A percentile compares a stretch with the other conserved stretches of the same genome.
Conservation (phyloP, 1,284 basidiomycete genomes). For the Austroboletus niveus region DNA sequence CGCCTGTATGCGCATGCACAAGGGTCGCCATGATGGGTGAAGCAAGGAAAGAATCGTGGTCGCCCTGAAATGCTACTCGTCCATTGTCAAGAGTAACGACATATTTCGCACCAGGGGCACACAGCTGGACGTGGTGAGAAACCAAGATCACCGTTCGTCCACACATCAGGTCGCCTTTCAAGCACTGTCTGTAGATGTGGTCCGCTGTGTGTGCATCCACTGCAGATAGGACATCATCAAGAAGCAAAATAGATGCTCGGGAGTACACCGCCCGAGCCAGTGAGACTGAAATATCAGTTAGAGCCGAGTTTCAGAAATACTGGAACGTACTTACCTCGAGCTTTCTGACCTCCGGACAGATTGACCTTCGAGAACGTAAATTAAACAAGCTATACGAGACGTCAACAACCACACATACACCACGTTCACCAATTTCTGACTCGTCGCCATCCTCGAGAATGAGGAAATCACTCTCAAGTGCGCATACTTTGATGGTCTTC, state of each 20-base stretch:
- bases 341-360: conserved; percentile 93
- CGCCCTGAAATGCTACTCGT: conserved; percentile 73
- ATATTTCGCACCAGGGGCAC: conserved; percentile 65
- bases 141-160: conserved; percentile 84
- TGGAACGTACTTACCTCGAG: conserved; percentile 56
- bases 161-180: conserved; percentile 80
- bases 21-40: conserved; percentile 68
- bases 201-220: conserved; percentile 89
- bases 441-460: conserved; percentile 95
- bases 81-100: conserved; percentile 87
- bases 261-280: conserved; percentile 94
- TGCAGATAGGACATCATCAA: conserved; percentile 85
- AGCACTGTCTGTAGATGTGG: conserved; percentile 79
- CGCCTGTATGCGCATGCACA: conserved; percentile 56
- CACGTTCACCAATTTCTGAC: conserved; percentile 87
- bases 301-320: background rate
- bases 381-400: background rate
- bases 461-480: conserved; percentile 75
- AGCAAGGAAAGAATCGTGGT: conserved; percentile 60
- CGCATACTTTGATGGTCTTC: conserved; percentile 48
- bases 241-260: conserved; percentile 77
- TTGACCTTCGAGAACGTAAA: conserved; percentile 56
- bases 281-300: conserved; percentile 56
- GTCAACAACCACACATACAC: conserved; percentile 42
- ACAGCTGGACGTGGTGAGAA: conserved; percentile 87